phyloP scores from a whole-genome alignment of 257 asterid species.

The Solanum rostratum region DNA sequence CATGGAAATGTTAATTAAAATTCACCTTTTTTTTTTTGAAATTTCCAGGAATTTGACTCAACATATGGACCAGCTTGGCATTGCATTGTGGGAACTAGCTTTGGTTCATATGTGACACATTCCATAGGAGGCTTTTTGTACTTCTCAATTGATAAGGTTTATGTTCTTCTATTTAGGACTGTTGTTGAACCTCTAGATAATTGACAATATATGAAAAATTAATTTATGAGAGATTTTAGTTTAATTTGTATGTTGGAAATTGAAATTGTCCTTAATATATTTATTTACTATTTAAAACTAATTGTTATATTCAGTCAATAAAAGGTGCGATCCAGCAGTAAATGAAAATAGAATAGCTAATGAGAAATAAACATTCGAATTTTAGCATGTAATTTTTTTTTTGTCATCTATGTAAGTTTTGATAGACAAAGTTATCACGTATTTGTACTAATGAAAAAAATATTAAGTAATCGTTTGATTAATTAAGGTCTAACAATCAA shows the following conservation, averaged over 20 bases:
- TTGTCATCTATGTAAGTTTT: neutral
- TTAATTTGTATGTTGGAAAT: neutral
- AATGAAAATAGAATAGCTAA: neutral
- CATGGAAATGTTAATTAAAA: neutral
- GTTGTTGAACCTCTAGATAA: conserved; percentile 57
- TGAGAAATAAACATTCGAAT: neutral
- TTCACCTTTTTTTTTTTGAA: neutral
- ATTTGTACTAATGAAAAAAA: neutral
- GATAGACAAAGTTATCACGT: neutral
- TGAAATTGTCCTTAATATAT: neutral
- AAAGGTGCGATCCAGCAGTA: neutral
- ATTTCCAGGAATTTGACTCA: conserved; percentile 60
- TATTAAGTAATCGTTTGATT: neutral
- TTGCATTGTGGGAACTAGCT: conserved; percentile 80
- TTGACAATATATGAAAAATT: conserved; percentile 5
- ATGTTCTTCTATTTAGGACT: conserved; percentile 78
- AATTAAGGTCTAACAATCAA: neutral
- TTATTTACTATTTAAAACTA: neutral
- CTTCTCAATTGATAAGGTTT: conserved; percentile 75
- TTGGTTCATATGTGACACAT: conserved; percentile 85
- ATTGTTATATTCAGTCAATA: neutral
- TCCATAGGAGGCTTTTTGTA: conserved; percentile 77
- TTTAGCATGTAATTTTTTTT: neutral
- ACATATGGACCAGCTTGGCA: conserved; percentile 91
- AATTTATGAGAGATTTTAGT: neutral